Conservation (phyloP, 2,329 filamentous ascomycete genomes). For the Coniochaeta ligniaria region DNA sequence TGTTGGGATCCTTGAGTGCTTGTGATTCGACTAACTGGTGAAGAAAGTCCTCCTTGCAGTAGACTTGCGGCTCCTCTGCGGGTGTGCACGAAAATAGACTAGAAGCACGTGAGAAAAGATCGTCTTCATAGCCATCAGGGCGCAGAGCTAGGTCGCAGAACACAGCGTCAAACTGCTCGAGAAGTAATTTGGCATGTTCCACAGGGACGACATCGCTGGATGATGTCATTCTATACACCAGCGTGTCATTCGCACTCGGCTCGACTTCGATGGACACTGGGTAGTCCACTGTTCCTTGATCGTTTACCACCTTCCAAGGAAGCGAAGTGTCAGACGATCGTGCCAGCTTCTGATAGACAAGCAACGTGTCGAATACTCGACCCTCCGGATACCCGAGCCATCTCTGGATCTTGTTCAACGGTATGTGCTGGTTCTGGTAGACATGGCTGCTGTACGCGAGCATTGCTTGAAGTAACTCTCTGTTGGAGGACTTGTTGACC, state of each 20-base stretch:
- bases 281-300: slow-evolving; percentile 69
- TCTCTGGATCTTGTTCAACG: slow-evolving; percentile 65
- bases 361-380: slow-evolving; percentile 73
- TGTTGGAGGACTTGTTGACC: slow-evolving; percentile 45
- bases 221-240: slow-evolving; percentile 62
- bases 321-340: slow-evolving; percentile 9
- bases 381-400: slow-evolving; percentile 60
- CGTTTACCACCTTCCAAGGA: slow-evolving; percentile 55
- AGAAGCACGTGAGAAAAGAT: slow-evolving; percentile 23
- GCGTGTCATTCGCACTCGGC: slow-evolving; percentile 33
- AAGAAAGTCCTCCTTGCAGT: slow-evolving; percentile 52
- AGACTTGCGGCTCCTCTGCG: slow-evolving; percentile 48
- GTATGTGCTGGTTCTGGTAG: slow-evolving; percentile 63
- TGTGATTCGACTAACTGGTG: slow-evolving; percentile 72
- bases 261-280: slow-evolving; percentile 75
- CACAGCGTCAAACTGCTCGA: slow-evolving; percentile 64
- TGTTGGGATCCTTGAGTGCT: slow-evolving; percentile 47
- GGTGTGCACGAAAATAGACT: slow-evolving; percentile 59
- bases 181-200: slow-evolving; percentile 59
- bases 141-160: slow-evolving; percentile 51
- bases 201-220: slow-evolving; percentile 56
- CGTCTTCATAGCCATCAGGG: slow-evolving; percentile 31
- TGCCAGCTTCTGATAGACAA: slow-evolving; percentile 68
- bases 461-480: slow-evolving; percentile 51
- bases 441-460: slow-evolving; percentile 58